These are phyloP conservation scores for Lipomyces orientalis DNA, from an alignment of 805 yeast genomes.

Conservation along the genomic window DNA sequence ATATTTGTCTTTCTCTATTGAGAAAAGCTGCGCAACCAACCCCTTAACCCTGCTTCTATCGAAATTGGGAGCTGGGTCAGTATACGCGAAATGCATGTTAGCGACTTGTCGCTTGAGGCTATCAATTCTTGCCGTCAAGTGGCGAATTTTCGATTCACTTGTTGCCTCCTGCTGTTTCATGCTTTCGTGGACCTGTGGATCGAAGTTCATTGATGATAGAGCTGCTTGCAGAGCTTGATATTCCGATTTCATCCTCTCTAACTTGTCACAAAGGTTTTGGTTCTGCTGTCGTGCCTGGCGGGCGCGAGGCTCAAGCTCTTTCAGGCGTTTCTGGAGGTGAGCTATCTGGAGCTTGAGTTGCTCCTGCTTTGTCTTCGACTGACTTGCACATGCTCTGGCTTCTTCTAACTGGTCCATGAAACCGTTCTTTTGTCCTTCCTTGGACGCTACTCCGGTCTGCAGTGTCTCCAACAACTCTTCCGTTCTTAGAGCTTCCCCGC, in stretches of 20 bases:
- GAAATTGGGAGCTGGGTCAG: constrained; percentile 67
- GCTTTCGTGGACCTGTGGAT: constrained; percentile 48
- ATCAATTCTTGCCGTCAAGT: constrained; percentile 56
- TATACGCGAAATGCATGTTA: constrained; percentile 75
- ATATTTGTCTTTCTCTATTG: constrained; percentile 59
- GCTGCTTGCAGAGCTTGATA: constrained; percentile 21
- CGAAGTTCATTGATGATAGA: constrained; percentile 47
- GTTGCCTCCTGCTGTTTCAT: constrained; percentile 41
- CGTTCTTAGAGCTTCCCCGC: constrained; percentile 58
- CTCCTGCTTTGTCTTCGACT: constrained; percentile 60
- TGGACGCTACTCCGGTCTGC: constrained; percentile 87
- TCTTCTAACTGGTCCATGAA: constrained; percentile 69
- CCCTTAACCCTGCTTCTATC: constrained; percentile 75
- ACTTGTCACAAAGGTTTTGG: constrained; percentile 50
- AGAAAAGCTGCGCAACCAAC: constrained; percentile 83
- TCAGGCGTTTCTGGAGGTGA: constrained; percentile 60
- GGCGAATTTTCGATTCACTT: constrained; percentile 48
- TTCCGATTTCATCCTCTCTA: constrained; percentile 51
- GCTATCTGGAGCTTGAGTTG: constrained; percentile 63
- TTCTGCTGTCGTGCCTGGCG: constrained; percentile 59
- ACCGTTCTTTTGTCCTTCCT: constrained; percentile 78
- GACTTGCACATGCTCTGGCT: constrained; percentile 61
- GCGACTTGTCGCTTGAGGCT: constrained; percentile 66
- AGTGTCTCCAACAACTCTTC: constrained; percentile 82
- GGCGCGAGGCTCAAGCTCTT: constrained; percentile 56